These are phyloP conservation scores for Viola odorata DNA, from an alignment of 345 rosid genomes.

Conservation along the genomic window DNA sequence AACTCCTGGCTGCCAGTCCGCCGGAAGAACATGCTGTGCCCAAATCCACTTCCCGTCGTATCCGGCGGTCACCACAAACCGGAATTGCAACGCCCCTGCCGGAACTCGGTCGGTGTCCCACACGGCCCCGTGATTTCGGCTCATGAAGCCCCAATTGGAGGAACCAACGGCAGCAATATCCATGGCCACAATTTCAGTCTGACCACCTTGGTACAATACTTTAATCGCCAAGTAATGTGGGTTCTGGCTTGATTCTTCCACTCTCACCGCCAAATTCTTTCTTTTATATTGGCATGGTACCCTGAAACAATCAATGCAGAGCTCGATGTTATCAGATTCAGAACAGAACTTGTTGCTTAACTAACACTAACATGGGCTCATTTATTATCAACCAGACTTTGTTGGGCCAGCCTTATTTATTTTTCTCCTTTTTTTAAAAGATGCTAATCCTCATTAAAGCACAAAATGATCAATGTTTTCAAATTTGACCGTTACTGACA, in stretches of 20 bases:
- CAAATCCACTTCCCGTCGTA: slow-evolving; percentile 81
- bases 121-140: slow-evolving; percentile 66
- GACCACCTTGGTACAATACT: slow-evolving; percentile 84
- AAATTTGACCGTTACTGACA: slow-evolving; percentile 26
- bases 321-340: neutral
- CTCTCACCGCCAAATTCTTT: slow-evolving; percentile 65
- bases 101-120: slow-evolving; percentile 74
- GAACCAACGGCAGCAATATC: slow-evolving; percentile 76
- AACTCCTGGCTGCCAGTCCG: slow-evolving; percentile 54
- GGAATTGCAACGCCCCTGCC: slow-evolving; percentile 62
- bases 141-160: slow-evolving; percentile 65
- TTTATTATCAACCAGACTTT: too few relatives aligned
- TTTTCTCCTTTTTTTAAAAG: too few relatives aligned
- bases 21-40: slow-evolving; percentile 69
- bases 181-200: slow-evolving; percentile 73
- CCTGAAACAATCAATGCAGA: slow-evolving; percentile 29
- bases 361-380: too few relatives aligned
- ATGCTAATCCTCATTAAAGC: neutral
- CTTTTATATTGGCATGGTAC: slow-evolving; percentile 72
- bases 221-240: slow-evolving; percentile 68
- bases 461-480: neutral
- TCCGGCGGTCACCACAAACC: slow-evolving; percentile 70
- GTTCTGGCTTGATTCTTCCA: slow-evolving; percentile 82
- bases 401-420: too few relatives aligned
- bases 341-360: too few relatives aligned